Evolutionary conservation across 495 filamentous ascomycete species (phyloP), one percentile per base, ranked within the genome.

Genomic region (Chaetomium fimeti): DNA sequence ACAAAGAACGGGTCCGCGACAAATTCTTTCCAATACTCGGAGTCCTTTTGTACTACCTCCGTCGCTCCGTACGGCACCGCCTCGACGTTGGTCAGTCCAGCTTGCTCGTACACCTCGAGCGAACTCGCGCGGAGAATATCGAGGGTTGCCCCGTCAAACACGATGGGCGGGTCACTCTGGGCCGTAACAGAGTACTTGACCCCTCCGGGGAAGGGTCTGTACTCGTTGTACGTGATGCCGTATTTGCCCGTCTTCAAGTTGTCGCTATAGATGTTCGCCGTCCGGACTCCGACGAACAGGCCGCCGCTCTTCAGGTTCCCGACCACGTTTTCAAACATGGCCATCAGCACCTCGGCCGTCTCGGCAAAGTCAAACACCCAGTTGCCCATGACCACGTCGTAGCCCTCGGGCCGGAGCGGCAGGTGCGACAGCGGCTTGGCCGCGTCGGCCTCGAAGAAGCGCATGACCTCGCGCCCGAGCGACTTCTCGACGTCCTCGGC

Each of bases 361-460:
- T 45, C 57, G 8, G 67, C 76, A 38, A 74, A 69, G 55, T 75
- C 72, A 32, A 78, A 62, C 1, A 73, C 24, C 68, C 68, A 73
- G 32, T 71, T 71, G 2, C 58, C 69, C 71, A 73, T 73, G 55
- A 74, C 74, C 22, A 78, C 51, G 43, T 75, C 74, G 57, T 78
- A 78, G 1, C 61, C 56, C 5, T 36, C 63, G 0, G 36, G 24
- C 3, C 49, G 42, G 3, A 66, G 53, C 18, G 29, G 56, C 13
- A 54, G 65, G 1, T 63, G 55, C 11, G 56, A 28, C 18, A 76
- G 68, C 61, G 74, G 65, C 57, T 66, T 56, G 4, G 66, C 24
- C 5, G 67, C 61, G 51, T 76, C 68, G 2, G 60, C 71, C 13
- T 63, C 60, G 57, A 69, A 65, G 64, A 66, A 75, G 22, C 57